Evolutionary conservation across 2,329 filamentous ascomycete species (phyloP).

Genomic region (Penicillium brasilianum): DNA sequence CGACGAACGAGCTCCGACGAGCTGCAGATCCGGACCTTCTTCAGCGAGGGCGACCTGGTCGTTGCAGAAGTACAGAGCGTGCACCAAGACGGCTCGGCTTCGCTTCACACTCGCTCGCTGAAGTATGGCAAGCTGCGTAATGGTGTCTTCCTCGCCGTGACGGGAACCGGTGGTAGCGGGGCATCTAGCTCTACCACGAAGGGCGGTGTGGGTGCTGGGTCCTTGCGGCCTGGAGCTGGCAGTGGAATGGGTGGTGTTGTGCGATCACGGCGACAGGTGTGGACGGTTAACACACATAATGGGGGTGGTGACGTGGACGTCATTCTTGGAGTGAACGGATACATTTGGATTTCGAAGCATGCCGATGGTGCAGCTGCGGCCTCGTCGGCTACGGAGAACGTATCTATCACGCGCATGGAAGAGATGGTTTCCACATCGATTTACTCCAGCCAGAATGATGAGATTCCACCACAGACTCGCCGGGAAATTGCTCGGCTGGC

Average conservation of each 20-base stretch:
- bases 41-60: slow-evolving; percentile 90
- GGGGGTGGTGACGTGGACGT: slow-evolving; percentile 72
- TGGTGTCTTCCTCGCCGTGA: slow-evolving; percentile 83
- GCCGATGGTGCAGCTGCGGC: slow-evolving; percentile 58
- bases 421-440: slow-evolving; percentile 83
- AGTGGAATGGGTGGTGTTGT: slow-evolving; percentile 79
- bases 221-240: slow-evolving; percentile 66
- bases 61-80: slow-evolving; percentile 94
- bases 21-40: slow-evolving; percentile 96
- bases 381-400: slow-evolving; percentile 56
- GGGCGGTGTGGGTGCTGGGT: slow-evolving; percentile 35
- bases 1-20: slow-evolving; percentile 95
- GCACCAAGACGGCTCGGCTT: slow-evolving; percentile 82
- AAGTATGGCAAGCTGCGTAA: slow-evolving; percentile 97
- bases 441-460: slow-evolving; percentile 94
- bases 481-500: slow-evolving; percentile 85
- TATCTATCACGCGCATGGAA: slow-evolving; percentile 80
- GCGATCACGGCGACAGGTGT: slow-evolving; percentile 81
- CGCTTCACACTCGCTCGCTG: slow-evolving; percentile 84
- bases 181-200: slow-evolving; percentile 50
- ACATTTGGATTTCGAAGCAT: slow-evolving; percentile 93
- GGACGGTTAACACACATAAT: slow-evolving; percentile 66
- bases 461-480: slow-evolving; percentile 75
- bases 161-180: slow-evolving; percentile 73
- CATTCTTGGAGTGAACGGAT: slow-evolving; percentile 92